A percentile compares a stretch with the other conserved stretches of the same genome.
Conservation (phyloP, 345 rosid genomes). For the Noccaea bulbosa region DNA sequence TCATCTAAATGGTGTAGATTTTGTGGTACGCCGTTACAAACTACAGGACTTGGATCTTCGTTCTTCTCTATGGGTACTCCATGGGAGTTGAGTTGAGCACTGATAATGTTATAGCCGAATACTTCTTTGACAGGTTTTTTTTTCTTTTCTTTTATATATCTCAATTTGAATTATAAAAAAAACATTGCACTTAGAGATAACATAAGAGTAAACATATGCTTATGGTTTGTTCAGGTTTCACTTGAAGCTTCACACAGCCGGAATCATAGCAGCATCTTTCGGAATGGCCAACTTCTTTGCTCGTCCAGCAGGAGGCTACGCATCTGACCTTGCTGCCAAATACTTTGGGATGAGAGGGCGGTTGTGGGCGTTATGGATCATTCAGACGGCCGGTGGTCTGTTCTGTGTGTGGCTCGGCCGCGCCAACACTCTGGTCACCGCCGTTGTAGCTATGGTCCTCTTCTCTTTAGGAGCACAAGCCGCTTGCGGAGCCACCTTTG, state of each 20-base stretch:
- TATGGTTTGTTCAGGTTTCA: slow-evolving; percentile 35
- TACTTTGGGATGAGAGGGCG: slow-evolving; percentile 62
- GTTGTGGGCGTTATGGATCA: slow-evolving; percentile 57
- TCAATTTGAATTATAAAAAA: too few relatives aligned
- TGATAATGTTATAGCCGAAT: slow-evolving; percentile 72
- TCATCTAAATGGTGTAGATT: slow-evolving; percentile 42
- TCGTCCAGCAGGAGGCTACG: slow-evolving; percentile 56
- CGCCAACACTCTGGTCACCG: slow-evolving; percentile 43
- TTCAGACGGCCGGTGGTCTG: slow-evolving; percentile 58
- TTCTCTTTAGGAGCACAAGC: slow-evolving; percentile 66
- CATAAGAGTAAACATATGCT: background rate
- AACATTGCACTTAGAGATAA: too few relatives aligned
- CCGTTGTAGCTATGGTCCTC: slow-evolving; percentile 53
- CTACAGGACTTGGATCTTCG: slow-evolving; percentile 70
- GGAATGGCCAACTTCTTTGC: slow-evolving; percentile 65
- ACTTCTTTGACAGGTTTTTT: slow-evolving; percentile 71
- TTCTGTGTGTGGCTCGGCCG: slow-evolving; percentile 60
- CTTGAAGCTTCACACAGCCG: slow-evolving; percentile 57
- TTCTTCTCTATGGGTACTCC: slow-evolving; percentile 67
- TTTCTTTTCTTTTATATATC: background rate
- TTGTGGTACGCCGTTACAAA: slow-evolving; percentile 61
- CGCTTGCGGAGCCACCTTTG: slow-evolving; percentile 67
- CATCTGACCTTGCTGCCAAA: slow-evolving; percentile 51
- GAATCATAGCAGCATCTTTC: slow-evolving; percentile 58
- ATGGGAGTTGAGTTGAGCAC: slow-evolving; percentile 70